Evolutionary conservation across 805 yeast genomes (phyloP), one percentile per base, ranked within the genome.

Genomic region (Diddensiella transvaalensis): DNA sequence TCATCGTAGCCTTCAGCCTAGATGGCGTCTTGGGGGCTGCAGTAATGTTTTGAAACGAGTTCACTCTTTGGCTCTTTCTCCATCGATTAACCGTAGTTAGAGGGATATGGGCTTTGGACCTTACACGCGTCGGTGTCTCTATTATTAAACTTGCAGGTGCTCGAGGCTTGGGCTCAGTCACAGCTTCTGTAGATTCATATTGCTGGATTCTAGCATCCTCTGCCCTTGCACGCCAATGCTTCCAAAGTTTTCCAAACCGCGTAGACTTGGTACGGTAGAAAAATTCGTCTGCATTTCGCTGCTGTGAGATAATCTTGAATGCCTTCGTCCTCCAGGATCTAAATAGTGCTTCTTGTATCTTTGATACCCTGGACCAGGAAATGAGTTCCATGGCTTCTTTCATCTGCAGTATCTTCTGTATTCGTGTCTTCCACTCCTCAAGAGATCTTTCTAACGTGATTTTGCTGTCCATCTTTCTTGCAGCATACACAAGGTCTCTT

Each of bases 211-310:
- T 18, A 13, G 42, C 23, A 22, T 53, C 53, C 15, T 32, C 38
- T 18, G 52, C 33, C 32, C 43, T 52, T 3, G 52, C 51, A 10
- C 46, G 32, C 61, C 61, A 58, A 6, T 32, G 32, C 35, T 48
- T 47, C 61, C 61, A 58, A 8, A 42, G 24, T 24, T 38, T 29
- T 8, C 50, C 44, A 36, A 54, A 48, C 32, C 53, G 37, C 15
- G 43, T 29, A 1, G 22, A 22, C 35, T 45, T 45, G 21, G 52
- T 38, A 21, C 56, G 33, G 23, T 38, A 32, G 39, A 21, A 37
- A 22, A 54, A 52, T 13, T 51, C 51, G 18, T 52, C 52, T 2
- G 59, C 61, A 19, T 54, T 55, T 3, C 60, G 53, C 18, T 38
- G 21, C 41, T 44, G 44, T 4, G 58, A 47, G 10, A 38, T 36